These are phyloP conservation scores for Pseudogymnoascus sp. DNA, from an alignment of 2,329 filamentous ascomycete species.

Conservation along the genomic window DNA sequence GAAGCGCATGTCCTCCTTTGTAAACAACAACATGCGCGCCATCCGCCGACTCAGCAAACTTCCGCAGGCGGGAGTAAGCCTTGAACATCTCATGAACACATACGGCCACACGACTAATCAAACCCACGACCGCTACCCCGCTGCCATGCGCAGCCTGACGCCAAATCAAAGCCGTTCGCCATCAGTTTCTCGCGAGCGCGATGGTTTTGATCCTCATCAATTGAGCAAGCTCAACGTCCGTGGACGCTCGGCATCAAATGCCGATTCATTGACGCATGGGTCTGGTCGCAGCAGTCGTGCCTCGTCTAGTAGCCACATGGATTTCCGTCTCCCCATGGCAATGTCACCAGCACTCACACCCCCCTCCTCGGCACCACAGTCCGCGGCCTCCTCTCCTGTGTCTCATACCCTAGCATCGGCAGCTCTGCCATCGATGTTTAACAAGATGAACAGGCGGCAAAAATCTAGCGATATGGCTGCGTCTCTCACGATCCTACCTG, in stretches of 20 bases:
- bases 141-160: not conserved
- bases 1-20: conserved; percentile 37
- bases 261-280: not conserved
- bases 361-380: not conserved
- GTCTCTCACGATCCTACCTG: conserved; percentile 1
- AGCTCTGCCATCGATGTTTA: conserved; percentile 14
- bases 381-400: not conserved
- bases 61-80: conserved; percentile 20
- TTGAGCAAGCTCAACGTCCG: conserved; percentile 9
- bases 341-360: conserved; percentile 6
- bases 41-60: conserved; percentile 36
- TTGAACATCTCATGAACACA: conserved; percentile 17
- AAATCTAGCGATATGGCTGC: conserved; percentile 5
- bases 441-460: conserved; percentile 15
- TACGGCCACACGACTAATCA: conserved; percentile 9
- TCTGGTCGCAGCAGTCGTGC: conserved; percentile 5
- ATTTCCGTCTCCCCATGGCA: not conserved
- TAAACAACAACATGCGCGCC: conserved; percentile 35
- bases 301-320: conserved; percentile 1
- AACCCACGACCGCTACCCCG: not conserved
- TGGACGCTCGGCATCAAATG: not conserved
- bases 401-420: conserved; percentile 7
- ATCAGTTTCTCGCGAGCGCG: not conserved
- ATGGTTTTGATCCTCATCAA: conserved; percentile 6
- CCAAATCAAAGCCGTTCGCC: not conserved